These are phyloP conservation scores for Beta vulgaris DNA, from an alignment of 148 eudicot species.

Conservation along the genomic window DNA sequence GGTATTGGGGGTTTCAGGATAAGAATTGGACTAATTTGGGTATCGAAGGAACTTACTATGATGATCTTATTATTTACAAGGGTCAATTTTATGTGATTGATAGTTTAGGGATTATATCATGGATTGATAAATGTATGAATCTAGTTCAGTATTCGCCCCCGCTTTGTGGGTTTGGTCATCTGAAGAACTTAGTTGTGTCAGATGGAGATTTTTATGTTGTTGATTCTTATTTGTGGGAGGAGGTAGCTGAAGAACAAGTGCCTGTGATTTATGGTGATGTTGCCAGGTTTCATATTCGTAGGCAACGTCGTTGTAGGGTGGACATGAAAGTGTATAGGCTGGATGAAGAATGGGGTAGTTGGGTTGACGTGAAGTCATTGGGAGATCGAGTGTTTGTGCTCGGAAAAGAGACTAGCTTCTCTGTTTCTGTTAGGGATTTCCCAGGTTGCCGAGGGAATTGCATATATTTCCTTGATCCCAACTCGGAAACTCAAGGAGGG, in stretches of 20 bases:
- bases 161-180: conserved; percentile 16
- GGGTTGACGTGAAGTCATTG: conserved; percentile 21
- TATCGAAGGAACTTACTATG: not conserved
- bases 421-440: conserved; percentile 9
- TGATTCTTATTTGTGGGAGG: conserved; percentile 10
- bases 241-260: not conserved
- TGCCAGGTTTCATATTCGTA: no score
- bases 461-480: conserved; percentile 12
- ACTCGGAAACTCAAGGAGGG: not conserved
- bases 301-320: not conserved
- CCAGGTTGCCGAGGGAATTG: conserved; percentile 17
- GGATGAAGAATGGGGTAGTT: conserved; percentile 27
- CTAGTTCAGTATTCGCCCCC: conserved; percentile 23
- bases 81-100: conserved; percentile 17
- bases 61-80: conserved; percentile 7
- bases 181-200: conserved; percentile 17
- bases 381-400: conserved; percentile 19
- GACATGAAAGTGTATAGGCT: conserved; percentile 19
- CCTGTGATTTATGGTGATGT: not conserved
- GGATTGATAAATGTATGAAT: conserved; percentile 11
- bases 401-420: not conserved
- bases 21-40: conserved; percentile 7
- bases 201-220: conserved; percentile 13
- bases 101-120: conserved; percentile 10
- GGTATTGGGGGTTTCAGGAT: not conserved